Conservation (phyloP, 2,329 filamentous ascomycete genomes). For the Botrytis deweyae region DNA sequence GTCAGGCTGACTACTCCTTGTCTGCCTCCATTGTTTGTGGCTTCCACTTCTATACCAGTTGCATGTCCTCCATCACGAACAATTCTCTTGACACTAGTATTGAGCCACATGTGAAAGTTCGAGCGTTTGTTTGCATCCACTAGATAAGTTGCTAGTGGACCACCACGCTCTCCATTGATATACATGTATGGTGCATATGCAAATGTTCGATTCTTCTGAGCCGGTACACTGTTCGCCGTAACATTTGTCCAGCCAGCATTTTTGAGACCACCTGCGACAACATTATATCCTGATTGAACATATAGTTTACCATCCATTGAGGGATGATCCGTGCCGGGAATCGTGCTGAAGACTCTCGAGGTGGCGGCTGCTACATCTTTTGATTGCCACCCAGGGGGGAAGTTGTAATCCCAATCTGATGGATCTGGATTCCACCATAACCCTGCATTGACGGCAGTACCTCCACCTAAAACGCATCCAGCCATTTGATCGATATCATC, state of each 20-base stretch:
- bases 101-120: constrained; percentile 67
- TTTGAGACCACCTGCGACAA: constrained; percentile 58
- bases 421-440: constrained; percentile 67
- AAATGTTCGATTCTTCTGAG: constrained; percentile 64
- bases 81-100: constrained; percentile 66
- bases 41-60: constrained; percentile 67
- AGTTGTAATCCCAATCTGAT: constrained; percentile 69
- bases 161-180: constrained; percentile 62
- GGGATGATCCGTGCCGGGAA: constrained; percentile 66
- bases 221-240: constrained; percentile 56
- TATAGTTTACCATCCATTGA: constrained; percentile 67
- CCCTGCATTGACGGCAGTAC: constrained; percentile 57
- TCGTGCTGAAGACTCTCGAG: constrained; percentile 64
- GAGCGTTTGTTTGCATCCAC: constrained; percentile 56
- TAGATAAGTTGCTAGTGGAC: constrained; percentile 70
- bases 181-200: constrained; percentile 68
- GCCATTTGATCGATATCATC: constrained; percentile 71
- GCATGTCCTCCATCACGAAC: constrained; percentile 60
- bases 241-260: constrained; percentile 63
- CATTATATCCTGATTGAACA: constrained; percentile 63
- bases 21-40: constrained; percentile 52
- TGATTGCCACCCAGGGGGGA: constrained; percentile 69
- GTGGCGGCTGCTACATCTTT: constrained; percentile 60
- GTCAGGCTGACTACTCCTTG: constrained; percentile 61
- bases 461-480: constrained; percentile 67